These are phyloP conservation scores for Millerozyma miso DNA, from an alignment of 805 yeast species.

Conservation along the genomic window DNA sequence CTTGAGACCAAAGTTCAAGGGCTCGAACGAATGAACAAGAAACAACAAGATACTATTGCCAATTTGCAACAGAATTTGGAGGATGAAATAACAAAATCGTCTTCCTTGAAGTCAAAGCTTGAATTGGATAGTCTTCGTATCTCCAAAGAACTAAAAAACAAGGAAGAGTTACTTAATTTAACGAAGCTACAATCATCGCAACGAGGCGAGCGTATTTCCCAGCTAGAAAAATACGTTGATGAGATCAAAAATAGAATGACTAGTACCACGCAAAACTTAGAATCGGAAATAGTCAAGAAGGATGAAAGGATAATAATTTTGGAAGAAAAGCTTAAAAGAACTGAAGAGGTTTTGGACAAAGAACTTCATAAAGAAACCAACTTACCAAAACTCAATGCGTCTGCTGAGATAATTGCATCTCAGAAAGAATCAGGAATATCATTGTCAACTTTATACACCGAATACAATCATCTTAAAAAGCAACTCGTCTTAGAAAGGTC, in stretches of 20 bases:
- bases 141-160: slow-evolving; percentile 40
- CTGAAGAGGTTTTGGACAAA: slow-evolving; percentile 39
- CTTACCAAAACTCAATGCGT: slow-evolving; percentile 46
- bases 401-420: slow-evolving; percentile 52
- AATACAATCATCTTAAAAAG: slow-evolving; percentile 58
- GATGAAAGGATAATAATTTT: slow-evolving; percentile 29
- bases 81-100: slow-evolving; percentile 14
- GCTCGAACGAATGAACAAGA: slow-evolving; percentile 30
- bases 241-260: slow-evolving; percentile 37
- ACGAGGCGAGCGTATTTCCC: slow-evolving; percentile 46
- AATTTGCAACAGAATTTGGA: slow-evolving; percentile 42
- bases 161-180: slow-evolving; percentile 56
- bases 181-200: slow-evolving; percentile 52
- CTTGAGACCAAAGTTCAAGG: slow-evolving; percentile 22
- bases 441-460: slow-evolving; percentile 61
- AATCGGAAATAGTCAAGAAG: slow-evolving; percentile 28
- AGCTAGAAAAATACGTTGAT: slow-evolving; percentile 47
- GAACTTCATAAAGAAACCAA: slow-evolving; percentile 37
- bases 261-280: slow-evolving; percentile 29
- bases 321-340: slow-evolving; percentile 33
- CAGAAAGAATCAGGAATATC: slow-evolving; percentile 48
- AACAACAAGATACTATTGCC: slow-evolving; percentile 42
- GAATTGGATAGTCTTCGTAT: slow-evolving; percentile 47
- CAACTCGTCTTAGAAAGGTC: slow-evolving; percentile 66
- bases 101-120: slow-evolving; percentile 19